Evolutionary conservation across 2,329 filamentous ascomycete genomes (phyloP).

Genomic region (Aspergillus awamori): DNA sequence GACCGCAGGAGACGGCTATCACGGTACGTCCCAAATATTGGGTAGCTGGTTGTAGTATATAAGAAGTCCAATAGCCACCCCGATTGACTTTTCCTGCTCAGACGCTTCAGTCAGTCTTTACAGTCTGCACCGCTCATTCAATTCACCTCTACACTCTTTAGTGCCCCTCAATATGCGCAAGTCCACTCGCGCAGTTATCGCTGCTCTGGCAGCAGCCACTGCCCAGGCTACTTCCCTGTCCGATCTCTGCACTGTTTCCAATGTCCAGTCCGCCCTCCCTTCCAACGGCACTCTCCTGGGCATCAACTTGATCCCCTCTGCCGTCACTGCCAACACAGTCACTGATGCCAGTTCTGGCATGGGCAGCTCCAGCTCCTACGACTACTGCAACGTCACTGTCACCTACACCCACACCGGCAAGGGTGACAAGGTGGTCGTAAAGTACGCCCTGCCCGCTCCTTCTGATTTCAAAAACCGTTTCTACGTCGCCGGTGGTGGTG

Average conservation of each 20-base stretch:
- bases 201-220: constrained; percentile 14
- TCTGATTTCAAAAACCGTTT: constrained; percentile 50
- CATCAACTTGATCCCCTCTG: constrained; percentile 45
- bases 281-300: constrained; percentile 48
- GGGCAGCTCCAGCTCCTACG: constrained; percentile 16
- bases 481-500: constrained; percentile 51
- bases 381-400: constrained; percentile 48
- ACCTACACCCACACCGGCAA: constrained; percentile 48
- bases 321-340: constrained; percentile 45
- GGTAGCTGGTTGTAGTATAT: neutral
- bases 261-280: constrained; percentile 48
- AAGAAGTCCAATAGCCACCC: neutral
- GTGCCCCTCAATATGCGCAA: constrained; percentile 3
- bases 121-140: neutral
- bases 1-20: neutral
- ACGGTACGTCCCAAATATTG: neutral
- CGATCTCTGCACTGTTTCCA: constrained; percentile 48
- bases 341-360: constrained; percentile 37
- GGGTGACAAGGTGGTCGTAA: constrained; percentile 42
- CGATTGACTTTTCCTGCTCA: neutral
- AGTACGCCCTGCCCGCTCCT: constrained; percentile 39
- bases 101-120: neutral
- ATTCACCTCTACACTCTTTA: neutral
- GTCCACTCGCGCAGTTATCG: constrained; percentile 8
- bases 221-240: constrained; percentile 29